Base-by-base conservation (phyloP, 306 rosid species). In the Pterocarpus macrocarpus region DNA sequence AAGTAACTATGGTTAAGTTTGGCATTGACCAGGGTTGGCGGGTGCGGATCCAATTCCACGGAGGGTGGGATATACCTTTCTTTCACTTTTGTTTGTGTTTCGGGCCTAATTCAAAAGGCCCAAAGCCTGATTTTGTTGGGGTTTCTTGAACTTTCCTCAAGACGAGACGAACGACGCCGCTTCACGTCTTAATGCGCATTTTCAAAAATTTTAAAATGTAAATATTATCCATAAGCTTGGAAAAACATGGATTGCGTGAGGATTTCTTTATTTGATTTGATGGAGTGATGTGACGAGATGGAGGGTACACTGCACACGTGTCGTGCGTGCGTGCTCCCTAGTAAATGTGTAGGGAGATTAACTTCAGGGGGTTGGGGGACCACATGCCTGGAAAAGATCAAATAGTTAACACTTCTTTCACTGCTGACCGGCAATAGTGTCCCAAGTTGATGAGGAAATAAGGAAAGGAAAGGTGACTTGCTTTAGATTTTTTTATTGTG, bases 1-100 rank as follows among this genome's bases (percentile, higher is more conserved):
- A 5, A 16, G 22, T 79, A 72, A 89, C 86, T 69, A 49, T 57
- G 68, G 87, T 81, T 85, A 35, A 73, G 85, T 77, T 58, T 1
- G 4, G n/a, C 49, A 55, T 83, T 73, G 72, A 86, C 89, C 28
- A 76, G 55, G 73, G 89, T 83, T 87, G 66, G 52, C 79, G n/a
- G 41, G 73, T 47, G 72, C 53, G 57, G 16, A 76, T 78, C 84
- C 84, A 50, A 39, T 67, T 67, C 72, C 53, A 43, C 0, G 58
- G 17, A 12, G 5, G 11, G 5, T 22, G 28, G 28, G n/a, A 52
- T 52, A 47, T 47, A 47, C 53, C 4, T 47, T 11, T 9, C 53
- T 2, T 14, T 43, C 8, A 9, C 53, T 9, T 47, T 47, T 47
- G 53, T 11, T 47, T 9, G 13, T 4, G 13, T 47, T 47, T 9